Conservation (phyloP, 176 grass and related monocot species). For the Olyra latifolia region DNA sequence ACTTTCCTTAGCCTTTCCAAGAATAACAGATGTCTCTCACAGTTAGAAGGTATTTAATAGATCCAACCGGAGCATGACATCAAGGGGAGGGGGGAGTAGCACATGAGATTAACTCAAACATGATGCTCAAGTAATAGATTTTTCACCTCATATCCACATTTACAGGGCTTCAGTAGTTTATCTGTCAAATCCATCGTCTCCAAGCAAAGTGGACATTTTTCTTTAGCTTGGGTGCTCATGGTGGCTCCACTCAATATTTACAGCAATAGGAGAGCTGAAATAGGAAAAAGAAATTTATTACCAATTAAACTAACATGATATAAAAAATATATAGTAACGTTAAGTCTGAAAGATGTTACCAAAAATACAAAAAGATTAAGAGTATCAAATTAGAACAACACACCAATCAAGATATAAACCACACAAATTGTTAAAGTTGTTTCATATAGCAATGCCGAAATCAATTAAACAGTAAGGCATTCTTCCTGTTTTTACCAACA, state of each 20-base stretch:
- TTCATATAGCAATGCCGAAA: not conserved
- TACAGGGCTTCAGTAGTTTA: constrained; percentile 67
- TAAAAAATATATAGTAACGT: not conserved
- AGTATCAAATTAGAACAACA: not conserved
- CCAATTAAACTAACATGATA: not conserved
- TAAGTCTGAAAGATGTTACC: not conserved
- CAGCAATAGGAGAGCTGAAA: constrained; percentile 23
- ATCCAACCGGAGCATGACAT: constrained; percentile 21
- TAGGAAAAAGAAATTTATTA: not conserved
- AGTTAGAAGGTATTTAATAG: not conserved
- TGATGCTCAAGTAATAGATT: not conserved
- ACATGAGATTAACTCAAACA: constrained; percentile 1
- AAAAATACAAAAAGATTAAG: not conserved
- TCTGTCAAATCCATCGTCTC: constrained; percentile 67
- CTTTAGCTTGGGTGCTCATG: constrained; percentile 51
- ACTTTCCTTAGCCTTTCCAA: not conserved
- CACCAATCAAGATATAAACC: not conserved
- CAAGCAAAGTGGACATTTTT: constrained; percentile 57
- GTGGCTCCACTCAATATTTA: constrained; percentile 20
- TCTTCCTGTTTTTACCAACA: not conserved
- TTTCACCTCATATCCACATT: constrained; percentile 72
- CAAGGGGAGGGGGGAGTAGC: not conserved
- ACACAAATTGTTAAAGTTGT: not conserved
- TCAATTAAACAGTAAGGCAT: not conserved
- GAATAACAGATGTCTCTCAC: not conserved